Conservation (phyloP, 257 asterid species). For the Eustoma russellianum region DNA sequence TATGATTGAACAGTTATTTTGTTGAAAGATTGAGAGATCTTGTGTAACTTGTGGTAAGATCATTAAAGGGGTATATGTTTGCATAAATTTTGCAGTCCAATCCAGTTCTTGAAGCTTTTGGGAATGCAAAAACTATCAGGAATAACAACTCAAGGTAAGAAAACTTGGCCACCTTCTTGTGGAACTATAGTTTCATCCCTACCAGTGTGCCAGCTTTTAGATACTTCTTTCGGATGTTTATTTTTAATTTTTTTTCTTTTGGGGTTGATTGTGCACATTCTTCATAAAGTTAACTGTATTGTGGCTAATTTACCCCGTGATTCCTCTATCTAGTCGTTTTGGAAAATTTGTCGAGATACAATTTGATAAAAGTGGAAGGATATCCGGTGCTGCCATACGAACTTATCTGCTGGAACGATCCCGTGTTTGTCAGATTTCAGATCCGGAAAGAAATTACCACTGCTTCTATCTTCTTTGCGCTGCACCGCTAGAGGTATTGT, state of each 20-base stretch:
- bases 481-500: conserved; percentile 79
- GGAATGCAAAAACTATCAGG: conserved; percentile 96
- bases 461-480: conserved; percentile 98
- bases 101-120: conserved; percentile 99
- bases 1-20: conserved; percentile 29
- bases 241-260: not conserved
- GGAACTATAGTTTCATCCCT: not conserved
- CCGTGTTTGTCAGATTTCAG: conserved; percentile 93
- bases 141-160: conserved; percentile 92
- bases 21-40: not conserved
- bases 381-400: conserved; percentile 97
- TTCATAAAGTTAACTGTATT: not conserved
- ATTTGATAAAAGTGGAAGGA: conserved; percentile 92
- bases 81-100: conserved; percentile 58
- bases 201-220: not conserved
- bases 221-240: no score
- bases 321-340: conserved; percentile 61
- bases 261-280: not conserved
- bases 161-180: conserved; percentile 8
- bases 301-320: conserved; percentile 9
- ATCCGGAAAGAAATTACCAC: conserved; percentile 97
- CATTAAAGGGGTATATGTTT: not conserved
- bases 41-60: no score
- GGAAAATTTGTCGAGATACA: conserved; percentile 99
- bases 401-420: conserved; percentile 97